Conservation (phyloP, 805 yeast genomes). For the Danielozyma ontarioensis region DNA sequence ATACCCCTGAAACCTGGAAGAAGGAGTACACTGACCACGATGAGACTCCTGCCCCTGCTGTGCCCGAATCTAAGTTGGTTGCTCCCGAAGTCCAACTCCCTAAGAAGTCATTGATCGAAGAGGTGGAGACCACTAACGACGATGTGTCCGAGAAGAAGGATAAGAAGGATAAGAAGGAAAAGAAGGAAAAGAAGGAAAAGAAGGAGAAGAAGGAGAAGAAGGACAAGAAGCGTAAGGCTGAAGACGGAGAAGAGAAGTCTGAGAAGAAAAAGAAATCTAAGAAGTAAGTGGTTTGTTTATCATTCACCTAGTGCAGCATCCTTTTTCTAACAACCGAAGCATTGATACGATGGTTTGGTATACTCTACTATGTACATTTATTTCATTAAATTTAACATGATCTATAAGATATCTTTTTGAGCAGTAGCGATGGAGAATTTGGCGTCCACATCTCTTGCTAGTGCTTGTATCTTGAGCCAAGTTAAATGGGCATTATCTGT, state of each 20-base stretch:
- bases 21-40: conserved; percentile 68
- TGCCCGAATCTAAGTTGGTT: conserved; percentile 49
- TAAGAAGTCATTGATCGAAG: conserved; percentile 47
- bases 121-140: conserved; percentile 27
- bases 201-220: conserved; percentile 56
- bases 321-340: conserved; percentile 3
- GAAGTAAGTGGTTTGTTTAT: conserved; percentile 17
- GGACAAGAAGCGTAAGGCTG: conserved; percentile 30
- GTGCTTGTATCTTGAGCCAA: conserved; percentile 11
- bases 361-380: conserved; percentile 8
- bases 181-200: conserved; percentile 57
- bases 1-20: conserved; percentile 93
- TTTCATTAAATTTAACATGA: conserved; percentile 3
- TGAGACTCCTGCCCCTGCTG: conserved; percentile 54
- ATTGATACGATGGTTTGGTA: conserved; percentile 7
- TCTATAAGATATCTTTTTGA: conserved; percentile 1
- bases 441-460: not conserved
- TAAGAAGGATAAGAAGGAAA: conserved; percentile 46
- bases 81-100: conserved; percentile 43
- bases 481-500: conserved; percentile 15
- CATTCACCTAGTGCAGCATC: conserved; percentile 1
- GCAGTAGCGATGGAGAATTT: not conserved
- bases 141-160: conserved; percentile 31
- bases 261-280: conserved; percentile 47
- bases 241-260: conserved; percentile 38